phyloP scores from a whole-genome alignment of 2,329 filamentous ascomycete species.

The Fusarium burgessii region DNA sequence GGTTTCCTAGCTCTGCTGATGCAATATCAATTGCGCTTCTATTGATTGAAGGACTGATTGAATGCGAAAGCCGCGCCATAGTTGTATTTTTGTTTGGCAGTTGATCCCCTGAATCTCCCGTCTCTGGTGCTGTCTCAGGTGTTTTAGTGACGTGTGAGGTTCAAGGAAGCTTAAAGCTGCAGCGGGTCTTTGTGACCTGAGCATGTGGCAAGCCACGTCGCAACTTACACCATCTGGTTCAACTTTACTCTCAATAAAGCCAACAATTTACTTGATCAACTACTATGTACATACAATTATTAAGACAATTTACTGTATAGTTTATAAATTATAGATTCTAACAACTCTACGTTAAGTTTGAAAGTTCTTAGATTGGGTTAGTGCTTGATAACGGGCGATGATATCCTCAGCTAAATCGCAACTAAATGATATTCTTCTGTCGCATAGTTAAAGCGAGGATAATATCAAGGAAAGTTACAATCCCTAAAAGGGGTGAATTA shows the following conservation, averaged over 20 bases:
- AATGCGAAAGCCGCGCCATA: slow-evolving; percentile 48
- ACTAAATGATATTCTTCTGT: too few relatives aligned
- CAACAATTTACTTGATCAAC: background rate
- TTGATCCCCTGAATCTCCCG: slow-evolving; percentile 14
- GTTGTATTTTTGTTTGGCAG: slow-evolving; percentile 30
- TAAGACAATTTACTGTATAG: background rate
- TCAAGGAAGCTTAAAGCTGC: slow-evolving; percentile 30
- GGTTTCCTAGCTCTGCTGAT: slow-evolving; percentile 67
- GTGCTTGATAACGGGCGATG: too few relatives aligned
- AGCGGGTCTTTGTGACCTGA: slow-evolving; percentile 44
- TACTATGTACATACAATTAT: too few relatives aligned
- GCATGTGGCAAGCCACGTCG: slow-evolving; percentile 45
- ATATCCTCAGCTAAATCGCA: too few relatives aligned
- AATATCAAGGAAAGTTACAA: background rate
- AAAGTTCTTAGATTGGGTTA: too few relatives aligned
- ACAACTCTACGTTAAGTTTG: background rate
- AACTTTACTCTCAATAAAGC: background rate
- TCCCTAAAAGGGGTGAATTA: accelerated
- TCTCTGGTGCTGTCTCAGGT: slow-evolving; percentile 21
- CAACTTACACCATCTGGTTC: slow-evolving; percentile 1
- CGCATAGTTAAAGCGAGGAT: too few relatives aligned
- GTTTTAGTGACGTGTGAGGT: slow-evolving; percentile 48
- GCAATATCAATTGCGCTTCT: slow-evolving; percentile 47
- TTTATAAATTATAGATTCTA: too few relatives aligned
- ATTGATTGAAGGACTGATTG: slow-evolving; percentile 12